These are phyloP conservation scores for Alternaria sp. DNA, from an alignment of 2,329 filamentous ascomycete species.

Conservation along the genomic window DNA sequence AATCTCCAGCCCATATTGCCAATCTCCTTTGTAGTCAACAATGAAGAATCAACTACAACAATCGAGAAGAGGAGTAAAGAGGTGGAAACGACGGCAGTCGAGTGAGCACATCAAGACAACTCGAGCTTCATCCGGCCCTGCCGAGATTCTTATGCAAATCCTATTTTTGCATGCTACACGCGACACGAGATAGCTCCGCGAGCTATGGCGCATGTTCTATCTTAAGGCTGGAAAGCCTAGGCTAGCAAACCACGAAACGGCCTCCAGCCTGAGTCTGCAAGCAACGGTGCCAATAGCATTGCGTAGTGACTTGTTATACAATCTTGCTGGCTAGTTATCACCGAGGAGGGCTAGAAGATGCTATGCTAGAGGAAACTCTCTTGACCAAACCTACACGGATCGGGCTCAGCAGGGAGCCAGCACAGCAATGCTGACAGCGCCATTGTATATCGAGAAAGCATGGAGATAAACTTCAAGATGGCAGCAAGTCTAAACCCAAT, in stretches of 20 bases:
- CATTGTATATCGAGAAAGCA: constrained; percentile 3
- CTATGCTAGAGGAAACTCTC: constrained; percentile 9
- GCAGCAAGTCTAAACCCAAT: constrained; percentile 6
- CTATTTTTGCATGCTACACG: constrained; percentile 10
- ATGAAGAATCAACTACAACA: background rate
- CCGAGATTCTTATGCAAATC: constrained; percentile 18
- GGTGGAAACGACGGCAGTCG: background rate
- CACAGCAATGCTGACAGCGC: constrained; percentile 12
- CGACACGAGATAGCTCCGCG: constrained; percentile 3
- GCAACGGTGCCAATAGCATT: constrained; percentile 17
- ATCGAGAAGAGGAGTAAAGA: constrained; percentile 1
- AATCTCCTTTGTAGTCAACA: background rate
- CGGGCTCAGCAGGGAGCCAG: constrained; percentile 3
- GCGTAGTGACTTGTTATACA: constrained; percentile 23
- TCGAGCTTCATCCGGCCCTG: background rate
- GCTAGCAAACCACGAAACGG: constrained; percentile 1
- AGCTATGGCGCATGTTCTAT: constrained; percentile 14
- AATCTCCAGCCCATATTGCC: constrained; percentile 45
- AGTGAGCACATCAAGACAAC: constrained; percentile 2
- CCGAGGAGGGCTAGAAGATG: constrained; percentile 14
- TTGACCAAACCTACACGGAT: background rate
- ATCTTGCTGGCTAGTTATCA: constrained; percentile 17
- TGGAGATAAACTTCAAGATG: constrained; percentile 3
- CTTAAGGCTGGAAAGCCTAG: constrained; percentile 1
- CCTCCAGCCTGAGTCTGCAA: constrained; percentile 12